Evolutionary conservation across 176 grass and related monocot genomes (phyloP).

Genomic region (Eleusine indica): DNA sequence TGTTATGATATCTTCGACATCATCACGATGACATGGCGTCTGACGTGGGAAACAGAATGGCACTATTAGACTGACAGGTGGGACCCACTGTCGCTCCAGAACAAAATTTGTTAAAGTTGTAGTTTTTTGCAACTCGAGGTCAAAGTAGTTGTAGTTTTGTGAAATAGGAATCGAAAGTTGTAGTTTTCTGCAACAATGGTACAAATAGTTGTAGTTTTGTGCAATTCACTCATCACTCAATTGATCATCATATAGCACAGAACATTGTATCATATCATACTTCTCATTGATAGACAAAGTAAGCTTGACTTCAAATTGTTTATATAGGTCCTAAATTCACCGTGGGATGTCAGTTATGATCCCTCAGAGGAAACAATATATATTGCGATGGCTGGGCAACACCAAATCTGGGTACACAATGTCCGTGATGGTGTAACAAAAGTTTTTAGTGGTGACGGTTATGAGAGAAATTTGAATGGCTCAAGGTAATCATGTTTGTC

Average conservation of each 20-base stretch:
- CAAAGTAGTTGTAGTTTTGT: too few species aligned
- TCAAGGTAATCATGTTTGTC: constrained; percentile 59
- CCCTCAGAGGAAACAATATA: constrained; percentile 69
- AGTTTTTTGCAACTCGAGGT: too few species aligned
- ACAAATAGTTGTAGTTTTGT: too few species aligned
- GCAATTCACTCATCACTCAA: background rate
- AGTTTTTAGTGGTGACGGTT: constrained; percentile 92
- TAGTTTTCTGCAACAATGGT: too few species aligned
- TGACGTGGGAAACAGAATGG: too few species aligned
- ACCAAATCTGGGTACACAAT: constrained; percentile 93
- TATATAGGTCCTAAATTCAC: constrained; percentile 91
- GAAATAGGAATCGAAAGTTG: too few species aligned
- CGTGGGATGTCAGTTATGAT: constrained; percentile 92
- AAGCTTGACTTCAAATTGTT: constrained; percentile 47
- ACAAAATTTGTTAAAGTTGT: too few species aligned
- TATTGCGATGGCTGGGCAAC: constrained; percentile 96
- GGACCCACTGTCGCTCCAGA: too few species aligned
- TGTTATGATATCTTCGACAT: too few species aligned
- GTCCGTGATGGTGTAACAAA: constrained; percentile 61
- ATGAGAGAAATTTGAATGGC: constrained; percentile 91
- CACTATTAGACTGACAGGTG: too few species aligned
- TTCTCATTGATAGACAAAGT: constrained; percentile 33
- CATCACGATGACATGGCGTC: too few species aligned
- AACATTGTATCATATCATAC: constrained; percentile 14
- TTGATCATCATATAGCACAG: constrained; percentile 15